phyloP scores from a whole-genome alignment of 2,329 filamentous ascomycete species.

The Cladophialophora psammophila region DNA sequence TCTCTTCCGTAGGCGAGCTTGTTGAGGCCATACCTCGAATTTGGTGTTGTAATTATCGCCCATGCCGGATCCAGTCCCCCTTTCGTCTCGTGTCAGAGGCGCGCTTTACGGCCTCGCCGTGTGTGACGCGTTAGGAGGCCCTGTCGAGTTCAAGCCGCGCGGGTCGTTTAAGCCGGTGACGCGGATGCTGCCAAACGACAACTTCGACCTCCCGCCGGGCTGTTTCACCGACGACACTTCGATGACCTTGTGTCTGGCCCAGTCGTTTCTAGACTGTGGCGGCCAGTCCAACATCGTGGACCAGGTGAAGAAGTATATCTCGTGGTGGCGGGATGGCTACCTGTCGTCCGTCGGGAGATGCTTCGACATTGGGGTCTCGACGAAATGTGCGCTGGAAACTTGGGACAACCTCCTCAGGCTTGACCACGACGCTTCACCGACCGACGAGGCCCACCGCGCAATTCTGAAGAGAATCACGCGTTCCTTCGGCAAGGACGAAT shows the following conservation, averaged over 20 bases:
- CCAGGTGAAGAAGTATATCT: constrained; percentile 47
- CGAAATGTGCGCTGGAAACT: constrained; percentile 43
- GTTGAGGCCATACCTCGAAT: not conserved
- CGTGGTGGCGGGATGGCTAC: constrained; percentile 49
- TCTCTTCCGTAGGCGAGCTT: not conserved
- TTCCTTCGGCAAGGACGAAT: constrained; percentile 31
- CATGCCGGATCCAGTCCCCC: constrained; percentile 11
- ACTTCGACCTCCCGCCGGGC: constrained; percentile 49
- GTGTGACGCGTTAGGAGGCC: constrained; percentile 53
- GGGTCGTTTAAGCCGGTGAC: constrained; percentile 49
- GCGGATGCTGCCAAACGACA: constrained; percentile 44
- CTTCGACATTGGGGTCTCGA: constrained; percentile 52
- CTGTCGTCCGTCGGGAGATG: constrained; percentile 47
- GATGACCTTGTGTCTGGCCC: constrained; percentile 53
- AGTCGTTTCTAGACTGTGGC: constrained; percentile 47
- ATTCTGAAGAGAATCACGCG: constrained; percentile 23
- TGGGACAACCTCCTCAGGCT: constrained; percentile 42
- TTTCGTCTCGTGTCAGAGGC: constrained; percentile 43
- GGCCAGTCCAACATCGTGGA: constrained; percentile 43
- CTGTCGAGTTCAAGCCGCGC: constrained; percentile 50
- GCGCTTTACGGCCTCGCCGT: constrained; percentile 52
- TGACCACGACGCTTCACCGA: not conserved
- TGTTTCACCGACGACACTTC: constrained; percentile 55
- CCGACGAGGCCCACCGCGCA: constrained; percentile 4
- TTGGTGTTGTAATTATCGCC: not conserved